These are phyloP conservation scores for Mycena vitilis DNA, from an alignment of 768 basidiomycete genomes.

Conservation along the genomic window DNA sequence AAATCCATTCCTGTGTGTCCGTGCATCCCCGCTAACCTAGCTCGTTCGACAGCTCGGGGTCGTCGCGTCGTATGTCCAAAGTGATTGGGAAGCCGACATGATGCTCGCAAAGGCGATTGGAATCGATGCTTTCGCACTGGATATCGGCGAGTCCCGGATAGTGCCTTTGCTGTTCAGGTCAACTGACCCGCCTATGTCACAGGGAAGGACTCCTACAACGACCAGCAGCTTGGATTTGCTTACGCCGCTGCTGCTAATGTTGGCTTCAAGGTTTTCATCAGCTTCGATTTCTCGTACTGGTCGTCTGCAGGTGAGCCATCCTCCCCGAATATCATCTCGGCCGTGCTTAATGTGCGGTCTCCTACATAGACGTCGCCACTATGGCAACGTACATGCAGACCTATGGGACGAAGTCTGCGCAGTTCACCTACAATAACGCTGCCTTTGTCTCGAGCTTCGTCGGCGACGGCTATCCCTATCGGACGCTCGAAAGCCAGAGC, in stretches of 20 bases:
- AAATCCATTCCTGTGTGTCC: not conserved
- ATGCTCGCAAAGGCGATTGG: conserved; percentile 1
- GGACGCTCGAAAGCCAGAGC: conserved; percentile 1
- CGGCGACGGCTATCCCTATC: not conserved
- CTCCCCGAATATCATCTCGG: too few relatives aligned
- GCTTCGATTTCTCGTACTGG: conserved; percentile 9
- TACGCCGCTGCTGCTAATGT: not conserved
- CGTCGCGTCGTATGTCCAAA: not conserved
- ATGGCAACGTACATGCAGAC: conserved; percentile 9
- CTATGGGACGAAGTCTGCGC: not conserved
- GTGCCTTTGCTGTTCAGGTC: not conserved
- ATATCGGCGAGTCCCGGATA: not conserved
- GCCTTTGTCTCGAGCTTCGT: conserved; percentile 5
- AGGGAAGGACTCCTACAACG: conserved; percentile 1
- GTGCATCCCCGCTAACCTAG: not conserved
- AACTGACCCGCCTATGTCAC: not conserved
- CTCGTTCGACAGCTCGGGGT: not conserved
- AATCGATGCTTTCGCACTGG: not conserved
- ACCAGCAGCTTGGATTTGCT: not conserved
- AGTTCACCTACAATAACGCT: conserved; percentile 1
- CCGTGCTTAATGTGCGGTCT: too few relatives aligned
- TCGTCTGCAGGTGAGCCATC: not conserved
- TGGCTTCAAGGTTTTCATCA: conserved; percentile 6
- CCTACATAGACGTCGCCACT: not conserved
- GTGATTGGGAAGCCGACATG: conserved; percentile 8